Conservation (phyloP, 768 basidiomycete species). For the Mrakia blollopis region DNA sequence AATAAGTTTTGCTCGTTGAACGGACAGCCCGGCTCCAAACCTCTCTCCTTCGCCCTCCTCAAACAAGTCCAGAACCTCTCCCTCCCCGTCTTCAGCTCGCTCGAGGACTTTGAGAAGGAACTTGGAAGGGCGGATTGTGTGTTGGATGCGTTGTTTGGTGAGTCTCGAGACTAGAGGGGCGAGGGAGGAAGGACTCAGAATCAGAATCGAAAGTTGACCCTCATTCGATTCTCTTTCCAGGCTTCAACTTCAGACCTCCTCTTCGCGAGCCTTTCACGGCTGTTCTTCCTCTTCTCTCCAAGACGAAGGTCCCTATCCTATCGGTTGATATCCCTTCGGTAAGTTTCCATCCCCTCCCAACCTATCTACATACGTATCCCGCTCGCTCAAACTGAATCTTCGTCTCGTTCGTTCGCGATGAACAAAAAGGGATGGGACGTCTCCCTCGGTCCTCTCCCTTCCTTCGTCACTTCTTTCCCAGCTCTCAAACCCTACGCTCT, state of each 20-base stretch:
- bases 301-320: conserved; percentile 71
- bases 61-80: conserved; percentile 83
- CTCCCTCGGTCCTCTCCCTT: conserved; percentile 55
- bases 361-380: background rate
- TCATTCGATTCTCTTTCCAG: conserved; percentile 34
- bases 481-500: conserved; percentile 68
- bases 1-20: too few relatives aligned
- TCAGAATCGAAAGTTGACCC: background rate
- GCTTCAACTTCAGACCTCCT: conserved; percentile 93
- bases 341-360: too few relatives aligned
- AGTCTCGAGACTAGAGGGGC: background rate
- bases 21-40: conserved; percentile 12
- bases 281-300: conserved; percentile 61
- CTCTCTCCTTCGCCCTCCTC: conserved; percentile 59
- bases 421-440: conserved; percentile 85
- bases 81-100: conserved; percentile 62
- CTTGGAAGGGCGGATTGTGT: conserved; percentile 58
- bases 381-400: background rate
- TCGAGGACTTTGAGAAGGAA: conserved; percentile 45
- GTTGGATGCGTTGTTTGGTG: conserved; percentile 87
- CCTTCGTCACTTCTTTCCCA: conserved; percentile 24
- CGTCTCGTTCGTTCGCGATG: background rate
- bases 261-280: conserved; percentile 80
- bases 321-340: conserved; percentile 87
- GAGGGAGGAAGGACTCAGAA: background rate